These are phyloP conservation scores for Rhododendron ovatum DNA, from an alignment of 148 eudicot species.

Conservation along the genomic window DNA sequence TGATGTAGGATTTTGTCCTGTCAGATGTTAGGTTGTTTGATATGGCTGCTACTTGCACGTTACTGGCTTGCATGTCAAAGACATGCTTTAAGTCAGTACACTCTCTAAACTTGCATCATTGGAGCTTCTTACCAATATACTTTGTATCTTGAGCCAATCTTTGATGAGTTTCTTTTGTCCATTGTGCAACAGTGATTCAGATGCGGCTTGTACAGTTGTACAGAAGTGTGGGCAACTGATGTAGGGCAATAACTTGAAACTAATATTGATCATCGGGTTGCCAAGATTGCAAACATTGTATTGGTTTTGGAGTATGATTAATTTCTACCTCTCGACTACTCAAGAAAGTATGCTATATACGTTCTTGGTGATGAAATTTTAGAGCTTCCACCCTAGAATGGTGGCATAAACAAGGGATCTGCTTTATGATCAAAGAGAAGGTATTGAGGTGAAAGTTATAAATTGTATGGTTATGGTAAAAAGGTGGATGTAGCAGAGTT, in stretches of 20 bases:
- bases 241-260: neutral
- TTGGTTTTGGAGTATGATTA: neutral
- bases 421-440: neutral
- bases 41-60: too few relatives aligned
- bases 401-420: neutral
- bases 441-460: neutral
- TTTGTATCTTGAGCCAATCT: neutral
- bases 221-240: neutral
- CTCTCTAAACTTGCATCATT: neutral
- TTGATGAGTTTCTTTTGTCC: neutral
- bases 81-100: too few relatives aligned
- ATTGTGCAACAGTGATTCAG: neutral
- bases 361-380: neutral
- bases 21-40: neutral
- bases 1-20: neutral
- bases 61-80: too few relatives aligned
- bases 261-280: neutral
- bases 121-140: neutral
- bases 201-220: neutral
- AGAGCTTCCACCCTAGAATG: neutral
- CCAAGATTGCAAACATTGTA: neutral
- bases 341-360: neutral
- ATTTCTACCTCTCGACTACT: neutral
- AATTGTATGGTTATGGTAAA: neutral
- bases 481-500: neutral